Evolutionary conservation across 495 filamentous ascomycete species (phyloP), one percentile per base, ranked within the genome.

Genomic region (Bacidia gigantensis): DNA sequence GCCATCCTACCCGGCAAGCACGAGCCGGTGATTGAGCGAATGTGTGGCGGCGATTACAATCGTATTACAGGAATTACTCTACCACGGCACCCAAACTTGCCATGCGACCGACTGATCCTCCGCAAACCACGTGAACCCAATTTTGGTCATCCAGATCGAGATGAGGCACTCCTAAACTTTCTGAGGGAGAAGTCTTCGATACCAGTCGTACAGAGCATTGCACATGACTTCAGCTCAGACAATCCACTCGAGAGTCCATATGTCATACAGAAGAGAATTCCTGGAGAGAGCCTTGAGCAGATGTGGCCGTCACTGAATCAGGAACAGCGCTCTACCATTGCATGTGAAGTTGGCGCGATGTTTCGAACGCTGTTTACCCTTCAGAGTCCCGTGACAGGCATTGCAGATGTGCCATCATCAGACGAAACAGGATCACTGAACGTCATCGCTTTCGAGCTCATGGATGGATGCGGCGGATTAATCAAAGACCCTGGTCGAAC

Each of bases 41-140:
- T 58, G 7, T 23, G 46, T 43, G 58, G 58, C 0, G 58, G 58
- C 0, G 43, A 51, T 24, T 55, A 43, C 24, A 60, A 60, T 24
- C 43, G 49, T 11, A 55, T 60, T 18, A 60, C 52, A 7, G 17
- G 51, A 18, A 55, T 60, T 2, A 46, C 41, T 18, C 32, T 53
- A 26, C 42, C 45, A 3, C 11, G 26, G 0, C 32, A 46, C 0
- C 14, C 20, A 2, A 17, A 17, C 7, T 5, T 22, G 7, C 25
- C 14, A 25, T 25, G 14, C 17, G 12, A 26, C 11, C 29, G 50
- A 12, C 21, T 55, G 14, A 55, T 58, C 24, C 47, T 58, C 17
- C 56, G 56, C 5, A 51, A 21, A 14, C 49, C 53, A 22, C 50
- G 54, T 24, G 32, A 47, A 22, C 32, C 32, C 32, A 17, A 26